phyloP scores from a whole-genome alignment of 768 basidiomycete genomes.

The Psilocybe cyanescens region DNA sequence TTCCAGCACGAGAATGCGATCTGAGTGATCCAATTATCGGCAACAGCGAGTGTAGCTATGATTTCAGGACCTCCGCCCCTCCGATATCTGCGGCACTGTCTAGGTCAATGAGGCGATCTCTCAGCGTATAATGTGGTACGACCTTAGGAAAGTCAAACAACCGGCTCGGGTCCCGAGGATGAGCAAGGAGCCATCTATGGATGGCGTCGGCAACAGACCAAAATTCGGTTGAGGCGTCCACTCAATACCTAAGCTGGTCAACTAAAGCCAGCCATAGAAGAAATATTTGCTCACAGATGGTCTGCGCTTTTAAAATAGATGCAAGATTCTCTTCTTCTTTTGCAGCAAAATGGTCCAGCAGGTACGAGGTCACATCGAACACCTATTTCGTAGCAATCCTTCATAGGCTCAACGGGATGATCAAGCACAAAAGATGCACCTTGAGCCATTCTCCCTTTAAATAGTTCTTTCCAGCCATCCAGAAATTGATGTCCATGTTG shows the following conservation, averaged over 20 bases:
- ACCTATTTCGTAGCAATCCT: conserved; percentile 38
- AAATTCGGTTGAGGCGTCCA: conserved; percentile 74
- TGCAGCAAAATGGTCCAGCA: conserved; percentile 38
- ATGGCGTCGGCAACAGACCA: conserved; percentile 48
- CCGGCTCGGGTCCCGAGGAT: conserved; percentile 75
- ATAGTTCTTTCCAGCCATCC: conserved; percentile 67
- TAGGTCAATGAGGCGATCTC: not conserved
- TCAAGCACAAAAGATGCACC: conserved; percentile 34
- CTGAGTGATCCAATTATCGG: conserved; percentile 67
- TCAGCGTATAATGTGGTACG: not conserved
- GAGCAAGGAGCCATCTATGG: conserved; percentile 64
- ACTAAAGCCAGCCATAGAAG: not conserved
- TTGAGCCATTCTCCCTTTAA: conserved; percentile 76
- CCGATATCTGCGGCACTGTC: conserved; percentile 15
- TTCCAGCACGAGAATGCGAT: conserved; percentile 65
- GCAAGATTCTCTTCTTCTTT: conserved; percentile 25
- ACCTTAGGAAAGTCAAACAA: conserved; percentile 63
- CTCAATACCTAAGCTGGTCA: conserved; percentile 51
- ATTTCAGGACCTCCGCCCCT: conserved; percentile 28
- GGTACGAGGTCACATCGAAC: conserved; percentile 55
- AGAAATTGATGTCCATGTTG: conserved; percentile 76
- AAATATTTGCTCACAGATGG: conserved; percentile 48
- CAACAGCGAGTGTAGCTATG: conserved; percentile 44
- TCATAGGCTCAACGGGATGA: not conserved
- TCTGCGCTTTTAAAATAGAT: conserved; percentile 55